Evolutionary conservation across 805 yeast genomes (phyloP), one percentile per base, ranked within the genome.

Genomic region (Cyberlindnera suaveolens): DNA sequence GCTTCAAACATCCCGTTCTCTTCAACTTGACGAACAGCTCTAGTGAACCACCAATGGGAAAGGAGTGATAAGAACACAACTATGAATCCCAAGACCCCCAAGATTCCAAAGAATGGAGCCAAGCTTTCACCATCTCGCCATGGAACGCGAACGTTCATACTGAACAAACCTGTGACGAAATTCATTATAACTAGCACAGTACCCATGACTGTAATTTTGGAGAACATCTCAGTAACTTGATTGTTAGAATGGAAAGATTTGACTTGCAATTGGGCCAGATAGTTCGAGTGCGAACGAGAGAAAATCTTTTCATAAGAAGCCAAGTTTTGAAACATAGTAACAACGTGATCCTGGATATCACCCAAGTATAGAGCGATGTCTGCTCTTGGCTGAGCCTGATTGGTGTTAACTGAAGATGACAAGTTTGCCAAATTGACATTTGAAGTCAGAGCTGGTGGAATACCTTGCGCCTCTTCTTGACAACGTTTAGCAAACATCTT

Each of bases 401-500:
- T 34, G 30, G 49, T 38, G 31, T 38, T 32, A 46, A 54, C 35
- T 19, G 48, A 44, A 2, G 47, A 31, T 11, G 57, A 64, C 26
- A 67, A 42, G 38, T 65, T 65, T 5, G 71, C 70, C 42, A 68
- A 57, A 46, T 66, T 67, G 7, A 65, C 57, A 41, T 58, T 61
- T 1, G 71, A 66, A 3, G 71, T 67, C 38, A 67, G 44, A 1
- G 71, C 68, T 6, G 70, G 69, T 3, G 71, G 69, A 43, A 66
- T 64, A 6, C 71, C 70, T 43, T 64, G 66, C 4, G 59, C 62
- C 39, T 68, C 73, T 65, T 89, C 97, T 56, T 84, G 90, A 64
- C 96, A 89, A 56, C 98, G 75, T 62, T 91, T 91, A 32, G 96
- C 93, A 69, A 91, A 88, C 95, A 89, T 90, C 54, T 85, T 85